A percentile compares a stretch with the other conserved stretches of the same genome.
phyloP scores from a whole-genome alignment of 345 rosid genomes.

The Dipteronia sinensis region DNA sequence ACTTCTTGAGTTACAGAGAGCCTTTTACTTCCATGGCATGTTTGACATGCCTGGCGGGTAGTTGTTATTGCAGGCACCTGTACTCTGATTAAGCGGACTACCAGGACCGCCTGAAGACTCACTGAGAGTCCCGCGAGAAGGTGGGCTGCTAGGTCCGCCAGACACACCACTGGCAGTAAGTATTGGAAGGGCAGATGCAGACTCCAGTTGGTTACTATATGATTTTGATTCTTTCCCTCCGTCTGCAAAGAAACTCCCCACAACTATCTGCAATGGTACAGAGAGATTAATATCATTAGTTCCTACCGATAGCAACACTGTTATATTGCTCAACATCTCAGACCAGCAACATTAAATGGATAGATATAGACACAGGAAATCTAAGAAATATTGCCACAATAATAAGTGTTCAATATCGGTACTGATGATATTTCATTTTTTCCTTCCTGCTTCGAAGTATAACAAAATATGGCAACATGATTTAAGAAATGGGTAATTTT shows the following conservation, averaged over 20 bases:
- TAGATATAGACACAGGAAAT: background rate
- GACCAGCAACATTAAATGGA: background rate
- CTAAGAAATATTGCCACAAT: background rate
- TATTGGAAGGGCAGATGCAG: slow-evolving; percentile 22
- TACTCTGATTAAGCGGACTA: slow-evolving; percentile 61
- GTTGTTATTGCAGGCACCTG: slow-evolving; percentile 52
- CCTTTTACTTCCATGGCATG: too few species aligned
- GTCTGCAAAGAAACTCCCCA: slow-evolving; percentile 66
- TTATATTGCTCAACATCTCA: background rate
- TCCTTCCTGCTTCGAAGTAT: background rate
- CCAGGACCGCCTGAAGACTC: slow-evolving; percentile 65
- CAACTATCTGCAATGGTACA: slow-evolving; percentile 47
- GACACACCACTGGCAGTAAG: slow-evolving; percentile 21
- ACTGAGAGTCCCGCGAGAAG: slow-evolving; percentile 55
- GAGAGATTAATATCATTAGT: background rate
- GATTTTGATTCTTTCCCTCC: slow-evolving; percentile 49
- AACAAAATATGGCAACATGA: background rate
- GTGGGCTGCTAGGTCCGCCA: slow-evolving; percentile 48
- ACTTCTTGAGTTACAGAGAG: too few species aligned
- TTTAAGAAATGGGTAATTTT: background rate
- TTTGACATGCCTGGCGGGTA: slow-evolving; percentile 42
- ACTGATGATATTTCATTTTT: too few species aligned
- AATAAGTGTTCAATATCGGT: slow-evolving; percentile 1
- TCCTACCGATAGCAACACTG: background rate
- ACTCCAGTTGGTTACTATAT: slow-evolving; percentile 34